A percentile compares a stretch with the other conserved stretches of the same genome.
Conservation (phyloP, 202 grass and related monocot genomes). For the Carex arenaria region DNA sequence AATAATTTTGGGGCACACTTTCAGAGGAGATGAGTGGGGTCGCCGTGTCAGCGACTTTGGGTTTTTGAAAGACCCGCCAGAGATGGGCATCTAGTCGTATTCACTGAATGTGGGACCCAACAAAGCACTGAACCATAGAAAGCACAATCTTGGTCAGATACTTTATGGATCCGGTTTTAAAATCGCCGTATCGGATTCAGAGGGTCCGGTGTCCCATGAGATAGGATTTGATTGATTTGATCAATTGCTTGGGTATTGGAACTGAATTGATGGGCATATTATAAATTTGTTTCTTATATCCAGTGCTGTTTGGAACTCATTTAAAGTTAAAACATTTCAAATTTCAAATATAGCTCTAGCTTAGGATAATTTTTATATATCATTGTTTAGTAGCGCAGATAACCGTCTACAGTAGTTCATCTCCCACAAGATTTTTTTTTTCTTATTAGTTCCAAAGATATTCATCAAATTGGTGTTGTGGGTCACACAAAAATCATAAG, state of each 20-base stretch:
- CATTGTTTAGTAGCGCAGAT: not conserved
- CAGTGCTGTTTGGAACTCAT: not conserved
- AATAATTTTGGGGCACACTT: not conserved
- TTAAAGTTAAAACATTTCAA: not conserved
- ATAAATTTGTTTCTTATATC: not conserved
- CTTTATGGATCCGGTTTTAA: not conserved
- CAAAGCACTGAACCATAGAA: constrained; percentile 1
- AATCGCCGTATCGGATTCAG: not conserved
- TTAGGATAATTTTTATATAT: not conserved
- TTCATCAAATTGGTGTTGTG: too few species aligned
- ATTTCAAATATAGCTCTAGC: not conserved
- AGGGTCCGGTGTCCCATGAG: not conserved
- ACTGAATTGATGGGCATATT: not conserved
- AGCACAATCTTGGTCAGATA: constrained; percentile 9
- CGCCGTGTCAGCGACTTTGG: constrained; percentile 16
- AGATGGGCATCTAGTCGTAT: not conserved
- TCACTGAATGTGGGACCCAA: constrained; percentile 7
- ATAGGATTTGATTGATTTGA: not conserved
- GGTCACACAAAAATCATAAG: too few species aligned
- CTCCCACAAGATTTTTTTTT: not conserved
- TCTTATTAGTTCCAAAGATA: too few species aligned
- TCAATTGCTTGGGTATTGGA: not conserved
- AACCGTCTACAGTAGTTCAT: not conserved
- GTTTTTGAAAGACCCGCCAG: constrained; percentile 19
- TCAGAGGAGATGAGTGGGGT: constrained; percentile 5